These are phyloP conservation scores for Heteromeles arbutifolia DNA, from an alignment of 306 rosid species.

Conservation along the genomic window DNA sequence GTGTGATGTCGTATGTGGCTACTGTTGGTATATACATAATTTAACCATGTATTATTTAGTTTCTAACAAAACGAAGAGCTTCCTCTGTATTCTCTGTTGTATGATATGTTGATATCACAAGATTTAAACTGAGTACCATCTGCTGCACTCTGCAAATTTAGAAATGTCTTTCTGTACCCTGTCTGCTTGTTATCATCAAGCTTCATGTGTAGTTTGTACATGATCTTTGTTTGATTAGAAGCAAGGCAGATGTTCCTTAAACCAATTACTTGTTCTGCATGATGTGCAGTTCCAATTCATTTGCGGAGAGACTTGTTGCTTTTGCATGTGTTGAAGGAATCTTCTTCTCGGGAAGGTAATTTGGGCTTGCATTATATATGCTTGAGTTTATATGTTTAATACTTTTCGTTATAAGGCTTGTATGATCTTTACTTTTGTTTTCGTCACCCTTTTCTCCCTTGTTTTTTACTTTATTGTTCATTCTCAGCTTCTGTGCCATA, in stretches of 20 bases:
- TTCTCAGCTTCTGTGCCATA: conserved; percentile 85
- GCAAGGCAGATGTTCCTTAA: background rate
- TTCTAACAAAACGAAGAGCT: background rate
- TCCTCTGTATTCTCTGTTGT: background rate
- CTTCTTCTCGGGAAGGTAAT: conserved; percentile 91
- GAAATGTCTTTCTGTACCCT: background rate
- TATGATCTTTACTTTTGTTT: background rate
- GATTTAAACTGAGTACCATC: background rate
- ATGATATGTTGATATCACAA: background rate
- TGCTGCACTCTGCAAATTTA: background rate
- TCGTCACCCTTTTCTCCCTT: background rate
- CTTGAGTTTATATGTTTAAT: background rate
- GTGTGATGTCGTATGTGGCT: background rate
- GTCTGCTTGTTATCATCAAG: background rate
- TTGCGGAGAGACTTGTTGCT: conserved; percentile 81
- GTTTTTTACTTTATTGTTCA: conserved; percentile 13
- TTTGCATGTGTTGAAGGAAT: conserved; percentile 92
- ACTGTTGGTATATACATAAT: background rate
- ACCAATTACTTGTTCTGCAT: conserved; percentile 22
- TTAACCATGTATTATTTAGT: background rate
- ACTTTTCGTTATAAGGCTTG: background rate
- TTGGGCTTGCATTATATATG: conserved; percentile 3
- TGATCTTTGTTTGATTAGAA: background rate
- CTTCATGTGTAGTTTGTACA: background rate
- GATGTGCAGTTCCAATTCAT: conserved; percentile 61